A percentile compares a stretch with the other conserved stretches of the same genome.
Evolutionary conservation across 2,329 filamentous ascomycete genomes (phyloP).

Genomic region (Microthyrium microscopicum): DNA sequence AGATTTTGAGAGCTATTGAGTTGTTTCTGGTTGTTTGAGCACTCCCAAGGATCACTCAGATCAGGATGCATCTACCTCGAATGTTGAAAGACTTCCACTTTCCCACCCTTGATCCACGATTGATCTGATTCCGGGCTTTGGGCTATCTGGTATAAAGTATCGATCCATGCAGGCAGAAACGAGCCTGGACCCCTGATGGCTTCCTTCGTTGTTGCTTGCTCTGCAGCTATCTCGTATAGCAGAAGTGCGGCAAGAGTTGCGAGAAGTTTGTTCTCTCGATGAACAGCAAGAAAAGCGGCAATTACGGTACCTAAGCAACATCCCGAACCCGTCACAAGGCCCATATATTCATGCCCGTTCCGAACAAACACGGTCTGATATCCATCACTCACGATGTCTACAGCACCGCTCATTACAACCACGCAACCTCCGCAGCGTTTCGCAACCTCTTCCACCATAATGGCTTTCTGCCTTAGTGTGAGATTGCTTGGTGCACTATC

Average conservation of each 20-base stretch:
- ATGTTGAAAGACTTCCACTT: too few relatives aligned
- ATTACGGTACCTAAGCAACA: constrained; percentile 74
- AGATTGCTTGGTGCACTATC: constrained; percentile 51
- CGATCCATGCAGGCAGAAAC: constrained; percentile 73
- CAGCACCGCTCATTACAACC: constrained; percentile 65
- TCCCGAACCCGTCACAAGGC: constrained; percentile 55
- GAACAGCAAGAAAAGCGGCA: constrained; percentile 55
- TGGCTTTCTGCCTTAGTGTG: constrained; percentile 37
- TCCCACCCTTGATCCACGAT: too few relatives aligned
- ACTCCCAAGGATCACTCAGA: too few relatives aligned
- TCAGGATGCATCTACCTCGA: too few relatives aligned
- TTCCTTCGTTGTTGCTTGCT: constrained; percentile 39
- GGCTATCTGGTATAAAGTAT: constrained; percentile 49
- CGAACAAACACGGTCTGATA: constrained; percentile 45
- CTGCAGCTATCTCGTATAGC: constrained; percentile 64
- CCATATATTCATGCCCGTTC: constrained; percentile 62
- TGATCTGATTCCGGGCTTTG: too few relatives aligned
- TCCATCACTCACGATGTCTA: constrained; percentile 67
- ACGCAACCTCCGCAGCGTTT: constrained; percentile 45
- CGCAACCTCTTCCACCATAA: constrained; percentile 51
- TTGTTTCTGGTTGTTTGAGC: too few relatives aligned
- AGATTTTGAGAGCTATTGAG: too few relatives aligned
- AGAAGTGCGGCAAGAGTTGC: constrained; percentile 58
- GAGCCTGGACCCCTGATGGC: constrained; percentile 66
- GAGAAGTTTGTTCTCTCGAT: constrained; percentile 46